Base-by-base conservation (phyloP, 768 basidiomycete species). In the Pleurotus eryngii region DNA sequence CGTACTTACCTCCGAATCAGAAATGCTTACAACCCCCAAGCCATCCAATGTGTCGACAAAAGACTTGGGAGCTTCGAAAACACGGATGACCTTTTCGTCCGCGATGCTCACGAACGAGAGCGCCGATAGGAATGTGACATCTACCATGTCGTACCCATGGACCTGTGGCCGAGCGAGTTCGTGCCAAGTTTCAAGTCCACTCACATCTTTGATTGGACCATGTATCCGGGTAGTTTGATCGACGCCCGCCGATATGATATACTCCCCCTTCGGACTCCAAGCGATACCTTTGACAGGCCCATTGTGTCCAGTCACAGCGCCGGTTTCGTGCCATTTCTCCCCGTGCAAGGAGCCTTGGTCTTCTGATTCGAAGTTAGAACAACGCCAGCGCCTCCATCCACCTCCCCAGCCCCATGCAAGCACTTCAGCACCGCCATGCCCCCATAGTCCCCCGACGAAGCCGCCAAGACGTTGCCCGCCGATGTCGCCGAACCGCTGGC, bases 211-310 rank as follows among this genome's bases (percentile, higher is more conserved):
- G 20, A 55, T 51, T 11, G 70, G 74, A 64, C 85, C 93, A 65
- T 98, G 94, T 59, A 98, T 83, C 14, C 97, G 85, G 1, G 92
- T 88, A 0, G 95, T 97, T 72, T 97, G 95, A 65, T 99, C 97
- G 53, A 88, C 72, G 95, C 93, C 86, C 2, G 87, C 79, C 12
- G 94, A 95, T 17, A 97, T 78, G 26, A 98, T 70, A 66, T 93
- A 98, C 59, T 89, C 87, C 3, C 94, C 93, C 48, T 76, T 76
- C 0, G 91, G 89, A 70, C 90, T 92, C 97, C 97, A 99, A 18
- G 80, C 80, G 5, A 98, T 70, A 51, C 89, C 85, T 65, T 83
- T 85, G 0, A 98, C 90, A 1, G 87, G 81, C 0, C 86, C 89
- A 39, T 76, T 83, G 68, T 98, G 97, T 0, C 96, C 97, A n/a